Conservation (phyloP, 2,329 filamentous ascomycete genomes). For the Nemania diffusa region DNA sequence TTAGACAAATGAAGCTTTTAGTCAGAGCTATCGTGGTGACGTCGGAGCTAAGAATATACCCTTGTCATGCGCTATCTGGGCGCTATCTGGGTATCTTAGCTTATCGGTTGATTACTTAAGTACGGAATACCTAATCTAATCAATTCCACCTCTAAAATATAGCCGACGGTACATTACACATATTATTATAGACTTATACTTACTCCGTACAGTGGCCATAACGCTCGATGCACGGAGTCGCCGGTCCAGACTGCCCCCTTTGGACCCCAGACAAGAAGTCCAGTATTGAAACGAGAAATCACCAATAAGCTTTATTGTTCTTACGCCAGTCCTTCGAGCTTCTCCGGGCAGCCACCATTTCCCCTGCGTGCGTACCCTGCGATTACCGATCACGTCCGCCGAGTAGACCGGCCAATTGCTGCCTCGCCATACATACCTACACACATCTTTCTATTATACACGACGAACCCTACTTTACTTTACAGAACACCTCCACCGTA, state of each 20-base stretch:
- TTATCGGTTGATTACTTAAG: background rate
- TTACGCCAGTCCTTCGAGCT: conserved; percentile 8
- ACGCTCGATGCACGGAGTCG: conserved; percentile 7
- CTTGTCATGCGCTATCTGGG: conserved; percentile 14
- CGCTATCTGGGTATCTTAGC: background rate
- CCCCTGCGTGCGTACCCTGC: background rate
- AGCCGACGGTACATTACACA: background rate
- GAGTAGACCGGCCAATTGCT: conserved; percentile 16
- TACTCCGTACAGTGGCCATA: conserved; percentile 3
- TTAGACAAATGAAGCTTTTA: conserved; percentile 24
- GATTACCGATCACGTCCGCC: conserved; percentile 2
- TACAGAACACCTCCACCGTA: background rate
- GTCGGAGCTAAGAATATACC: conserved; percentile 21
- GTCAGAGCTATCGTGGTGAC: conserved; percentile 19
- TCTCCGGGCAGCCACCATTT: conserved; percentile 13
- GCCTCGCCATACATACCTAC: conserved; percentile 4
- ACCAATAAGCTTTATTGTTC: conserved; percentile 26
- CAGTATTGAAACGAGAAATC: background rate
- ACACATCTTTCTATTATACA: conserved; percentile 4
- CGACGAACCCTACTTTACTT: conserved; percentile 2
- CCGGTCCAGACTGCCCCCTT: conserved; percentile 1
- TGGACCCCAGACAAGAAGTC: conserved; percentile 11
- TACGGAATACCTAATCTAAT: background rate
- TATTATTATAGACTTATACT: background rate
- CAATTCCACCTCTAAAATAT: background rate